Base-by-base conservation (phyloP, 345 rosid species). In the Lepidium sativum region DNA sequence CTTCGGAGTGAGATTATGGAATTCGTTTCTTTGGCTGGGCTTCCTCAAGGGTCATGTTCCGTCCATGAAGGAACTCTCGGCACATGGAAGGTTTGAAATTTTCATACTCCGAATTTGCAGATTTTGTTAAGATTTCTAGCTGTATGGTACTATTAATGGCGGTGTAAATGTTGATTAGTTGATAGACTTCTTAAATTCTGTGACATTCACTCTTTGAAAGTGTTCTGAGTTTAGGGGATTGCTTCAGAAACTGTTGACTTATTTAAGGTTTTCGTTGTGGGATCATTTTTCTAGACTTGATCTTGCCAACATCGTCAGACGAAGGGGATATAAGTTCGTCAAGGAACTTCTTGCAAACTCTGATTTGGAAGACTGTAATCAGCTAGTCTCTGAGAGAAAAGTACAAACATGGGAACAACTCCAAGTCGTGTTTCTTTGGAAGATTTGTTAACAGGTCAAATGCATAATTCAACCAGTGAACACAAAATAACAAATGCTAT, bases 311-410 rank as follows among this genome's bases (percentile, higher is more conserved):
- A 54, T 94, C 74, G 88, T 90, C 35, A 77, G 97, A 74, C 68
- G 99, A 67, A 87, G 99, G 69, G 99, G 99, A 38, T 86, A 88
- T 62, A 94, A 83, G 78, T 59, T 79, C 52, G 64, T 90, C 13
- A 64, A 44, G 40, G 83, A 84, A 69, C 88, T 90, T 77, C 83
- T 90, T 75, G 71, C 78, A 3, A 76, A 75, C 67, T 80, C 85
- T 12, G 41, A 52, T 1, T 18, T 63, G 18, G 63, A 59, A 38
- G 79, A 78, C 42, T 13, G 13, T 67, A 71, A 69, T 20, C 80
- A 45, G 20, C 13, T 67, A 9, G 56, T 31, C 11, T 52, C 20
- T 29, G 78, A 77, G n/a, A n/a, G 68, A 13, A 57, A 51, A 62
- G 6, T 4, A 50, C 66, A 34, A 68, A 21, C 42, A 35, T 67